Base-by-base conservation (phyloP, 345 rosid genomes). In the Turnera subulata region DNA sequence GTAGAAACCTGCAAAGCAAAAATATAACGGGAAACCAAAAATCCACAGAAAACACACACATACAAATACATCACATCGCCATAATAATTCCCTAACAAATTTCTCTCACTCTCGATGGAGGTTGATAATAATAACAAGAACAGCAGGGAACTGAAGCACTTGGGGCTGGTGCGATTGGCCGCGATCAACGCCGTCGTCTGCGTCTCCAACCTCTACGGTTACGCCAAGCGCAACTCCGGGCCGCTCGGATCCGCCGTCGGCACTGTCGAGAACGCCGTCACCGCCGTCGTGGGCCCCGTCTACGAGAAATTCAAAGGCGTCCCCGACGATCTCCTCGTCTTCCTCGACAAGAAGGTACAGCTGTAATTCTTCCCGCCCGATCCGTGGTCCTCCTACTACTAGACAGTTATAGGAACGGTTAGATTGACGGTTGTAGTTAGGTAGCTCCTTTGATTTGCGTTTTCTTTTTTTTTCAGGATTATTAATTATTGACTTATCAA, bases 261-360 rank as follows among this genome's bases (percentile, higher is more conserved):
- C 1, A 80, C 78, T 11, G 93, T 86, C 0, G 98, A 89, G 69
- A 76, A 78, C 0, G 79, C 88, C 14, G 93, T 89, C 22, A 69
- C 82, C 23, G 14, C 93, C 63, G 77, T 83, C 48, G 73, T 86
- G 6, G 63, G 76, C 1, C 98, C 98, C 3, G 89, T 92, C 29
- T 85, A 70, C 65, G 55, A 73, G 25, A 86, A 80, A 59, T 55
- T 83, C 55, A 84, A 80, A 49, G 77, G 63, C 65, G 73, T 82
- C n/a, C 96, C 98, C 5, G 84, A 71, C 48, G 60, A 76, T 73
- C 67, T 89, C 55, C 98, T 92, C 17, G 60, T 74, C 25, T 86
- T 80, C 67, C 68, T 82, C 21, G 98, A 92, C 65, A 49, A 72
- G 45, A 89, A 92, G 98, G 98, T 89, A 70, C n/a, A n/a, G n/a